Conservation (phyloP, 2,329 filamentous ascomycete genomes). For the Emergomyces pasteurianus region DNA sequence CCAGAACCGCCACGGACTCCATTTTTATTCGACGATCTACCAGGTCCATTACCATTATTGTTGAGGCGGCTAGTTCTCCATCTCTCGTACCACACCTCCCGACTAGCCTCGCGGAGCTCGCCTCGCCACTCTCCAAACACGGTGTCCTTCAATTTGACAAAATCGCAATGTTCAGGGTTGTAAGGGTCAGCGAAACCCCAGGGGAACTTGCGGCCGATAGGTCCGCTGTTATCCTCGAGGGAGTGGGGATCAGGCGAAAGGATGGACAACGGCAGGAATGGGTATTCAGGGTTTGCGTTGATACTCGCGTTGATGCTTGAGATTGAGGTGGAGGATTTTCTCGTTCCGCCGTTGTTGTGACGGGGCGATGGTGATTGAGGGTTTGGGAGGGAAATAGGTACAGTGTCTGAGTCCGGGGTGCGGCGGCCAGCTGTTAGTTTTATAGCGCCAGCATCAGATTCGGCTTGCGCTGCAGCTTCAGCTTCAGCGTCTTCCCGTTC, state of each 20-base stretch:
- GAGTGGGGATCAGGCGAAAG: slow-evolving; percentile 83
- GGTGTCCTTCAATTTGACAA: slow-evolving; percentile 74
- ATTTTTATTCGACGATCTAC: not conserved
- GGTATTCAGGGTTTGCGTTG: slow-evolving; percentile 28
- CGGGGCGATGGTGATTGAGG: slow-evolving; percentile 12
- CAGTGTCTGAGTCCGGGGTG: slow-evolving; percentile 17
- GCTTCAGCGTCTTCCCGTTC: slow-evolving; percentile 16
- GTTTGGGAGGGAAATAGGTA: not conserved
- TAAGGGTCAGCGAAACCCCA: slow-evolving; percentile 97
- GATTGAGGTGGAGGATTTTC: slow-evolving; percentile 30
- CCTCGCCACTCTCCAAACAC: slow-evolving; percentile 89
- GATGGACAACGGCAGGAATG: slow-evolving; percentile 78
- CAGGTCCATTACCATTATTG: slow-evolving; percentile 6
- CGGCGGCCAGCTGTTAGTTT: slow-evolving; percentile 5
- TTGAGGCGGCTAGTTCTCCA: slow-evolving; percentile 59
- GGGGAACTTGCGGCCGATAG: slow-evolving; percentile 74
- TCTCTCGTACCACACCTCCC: slow-evolving; percentile 88
- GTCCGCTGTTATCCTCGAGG: slow-evolving; percentile 39
- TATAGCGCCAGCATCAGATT: slow-evolving; percentile 13
- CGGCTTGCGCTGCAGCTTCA: slow-evolving; percentile 15
- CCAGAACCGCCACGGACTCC: not conserved
- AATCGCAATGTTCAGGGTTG: slow-evolving; percentile 86
- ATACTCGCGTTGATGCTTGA: slow-evolving; percentile 12
- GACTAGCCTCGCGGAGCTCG: slow-evolving; percentile 79
- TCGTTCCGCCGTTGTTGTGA: slow-evolving; percentile 32